Percentiles rank a stretch among this genome's conserved stretches.
Evolutionary conservation across 441 rosid species (phyloP).

Genomic region (Mallotus japonicus): DNA sequence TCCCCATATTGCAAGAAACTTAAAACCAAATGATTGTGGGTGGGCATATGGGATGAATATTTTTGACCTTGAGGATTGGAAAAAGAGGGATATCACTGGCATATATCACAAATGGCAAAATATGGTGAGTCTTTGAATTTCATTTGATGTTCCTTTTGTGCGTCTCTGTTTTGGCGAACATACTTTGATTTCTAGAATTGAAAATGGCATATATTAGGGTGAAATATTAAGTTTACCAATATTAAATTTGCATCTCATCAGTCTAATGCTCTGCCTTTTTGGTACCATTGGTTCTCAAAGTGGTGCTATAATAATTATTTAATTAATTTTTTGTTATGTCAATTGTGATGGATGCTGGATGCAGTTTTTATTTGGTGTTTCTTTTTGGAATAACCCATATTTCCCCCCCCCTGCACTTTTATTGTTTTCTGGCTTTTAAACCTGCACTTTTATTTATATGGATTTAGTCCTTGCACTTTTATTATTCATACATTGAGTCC

Average conservation of each 20-base stretch:
- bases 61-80: slow-evolving; percentile 90
- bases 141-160: neutral
- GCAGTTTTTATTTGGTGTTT: neutral
- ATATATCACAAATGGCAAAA: slow-evolving; percentile 99
- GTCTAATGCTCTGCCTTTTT: neutral
- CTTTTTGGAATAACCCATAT: too few species aligned
- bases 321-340: too few species aligned
- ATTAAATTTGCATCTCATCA: neutral
- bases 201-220: neutral
- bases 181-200: neutral
- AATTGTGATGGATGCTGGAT: too few species aligned
- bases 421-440: too few species aligned
- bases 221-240: neutral
- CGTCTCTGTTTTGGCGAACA: neutral
- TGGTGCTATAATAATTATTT: neutral
- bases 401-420: too few species aligned
- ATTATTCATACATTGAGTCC: too few species aligned
- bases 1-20: slow-evolving; percentile 83
- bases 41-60: slow-evolving; percentile 99
- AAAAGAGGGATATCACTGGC: slow-evolving; percentile 91
- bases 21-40: slow-evolving; percentile 95
- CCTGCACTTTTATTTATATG: too few species aligned
- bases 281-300: neutral
- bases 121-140: slow-evolving; percentile 53
- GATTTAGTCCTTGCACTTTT: too few species aligned